phyloP scores from a whole-genome alignment of 257 asterid species.

The Leonotis leonurus region DNA sequence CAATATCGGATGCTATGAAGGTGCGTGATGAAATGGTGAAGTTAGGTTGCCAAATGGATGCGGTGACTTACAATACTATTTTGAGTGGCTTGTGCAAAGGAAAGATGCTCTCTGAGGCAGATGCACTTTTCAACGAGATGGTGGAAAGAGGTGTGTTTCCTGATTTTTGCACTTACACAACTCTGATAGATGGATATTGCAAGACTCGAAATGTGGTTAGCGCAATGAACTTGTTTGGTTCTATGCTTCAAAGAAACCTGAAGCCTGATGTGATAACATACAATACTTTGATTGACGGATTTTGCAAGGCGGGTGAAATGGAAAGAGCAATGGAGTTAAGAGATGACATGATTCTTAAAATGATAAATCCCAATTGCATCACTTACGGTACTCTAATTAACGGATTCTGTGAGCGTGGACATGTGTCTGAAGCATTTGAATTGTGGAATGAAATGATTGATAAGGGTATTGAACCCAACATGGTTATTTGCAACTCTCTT shows the following conservation, averaged over 20 bases:
- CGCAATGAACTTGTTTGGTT: conserved; percentile 36
- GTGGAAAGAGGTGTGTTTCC: conserved; percentile 56
- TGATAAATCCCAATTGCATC: conserved; percentile 41
- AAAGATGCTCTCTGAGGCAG: conserved; percentile 51
- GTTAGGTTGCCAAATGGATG: conserved; percentile 57
- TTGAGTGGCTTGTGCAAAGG: conserved; percentile 62
- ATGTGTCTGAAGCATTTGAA: conserved; percentile 40
- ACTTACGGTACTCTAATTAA: conserved; percentile 58
- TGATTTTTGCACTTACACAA: conserved; percentile 63
- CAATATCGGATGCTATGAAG: conserved; percentile 52
- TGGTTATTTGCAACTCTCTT: conserved; percentile 56
- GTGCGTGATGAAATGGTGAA: conserved; percentile 59
- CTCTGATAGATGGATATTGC: conserved; percentile 63
- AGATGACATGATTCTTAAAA: conserved; percentile 49
- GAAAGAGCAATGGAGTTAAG: conserved; percentile 41
- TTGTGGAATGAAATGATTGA: conserved; percentile 69
- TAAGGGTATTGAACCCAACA: conserved; percentile 41
- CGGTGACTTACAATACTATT: conserved; percentile 58
- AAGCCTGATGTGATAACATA: conserved; percentile 61
- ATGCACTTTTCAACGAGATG: conserved; percentile 64
- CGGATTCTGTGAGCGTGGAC: conserved; percentile 53
- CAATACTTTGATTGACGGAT: conserved; percentile 61
- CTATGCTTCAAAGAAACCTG: conserved; percentile 47
- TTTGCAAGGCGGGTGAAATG: conserved; percentile 58
- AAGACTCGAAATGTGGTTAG: conserved; percentile 44